Evolutionary conservation across 768 basidiomycete species (phyloP).

Genomic region (Butyriboletus loyo): DNA sequence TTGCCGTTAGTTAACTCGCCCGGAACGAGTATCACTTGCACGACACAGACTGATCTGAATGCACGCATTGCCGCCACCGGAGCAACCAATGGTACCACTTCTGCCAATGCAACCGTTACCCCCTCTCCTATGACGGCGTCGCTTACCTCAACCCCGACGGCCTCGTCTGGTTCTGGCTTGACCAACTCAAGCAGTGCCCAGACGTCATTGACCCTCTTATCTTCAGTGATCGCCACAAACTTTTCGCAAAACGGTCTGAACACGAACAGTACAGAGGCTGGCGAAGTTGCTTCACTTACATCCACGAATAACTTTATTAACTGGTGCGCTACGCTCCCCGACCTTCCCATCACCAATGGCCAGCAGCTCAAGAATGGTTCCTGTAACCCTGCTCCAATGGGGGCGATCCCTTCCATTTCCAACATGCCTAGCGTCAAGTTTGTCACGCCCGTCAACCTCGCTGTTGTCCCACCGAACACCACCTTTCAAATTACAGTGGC

Average conservation of each 20-base stretch:
- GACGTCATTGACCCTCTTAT: slow-evolving; percentile 37
- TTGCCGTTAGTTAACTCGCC: slow-evolving; percentile 48
- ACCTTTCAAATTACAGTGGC: slow-evolving; percentile 54
- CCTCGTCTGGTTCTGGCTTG: slow-evolving; percentile 7
- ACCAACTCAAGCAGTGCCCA: slow-evolving; percentile 22
- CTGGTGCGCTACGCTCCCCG: slow-evolving; percentile 48
- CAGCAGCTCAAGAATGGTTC: slow-evolving; percentile 48
- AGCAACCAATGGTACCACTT: slow-evolving; percentile 18
- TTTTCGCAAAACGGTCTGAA: slow-evolving; percentile 52
- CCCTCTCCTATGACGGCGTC: slow-evolving; percentile 11
- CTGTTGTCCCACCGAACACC: slow-evolving; percentile 40
- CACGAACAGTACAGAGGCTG: slow-evolving; percentile 29
- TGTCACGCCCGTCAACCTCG: slow-evolving; percentile 42
- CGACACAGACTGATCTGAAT: slow-evolving; percentile 44
- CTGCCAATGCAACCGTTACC: slow-evolving; percentile 16
- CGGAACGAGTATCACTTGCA: slow-evolving; percentile 53
- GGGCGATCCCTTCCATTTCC: slow-evolving; percentile 47
- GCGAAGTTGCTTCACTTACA: slow-evolving; percentile 55
- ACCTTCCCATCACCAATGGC: slow-evolving; percentile 61
- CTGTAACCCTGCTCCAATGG: slow-evolving; percentile 63
- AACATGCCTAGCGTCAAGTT: slow-evolving; percentile 60
- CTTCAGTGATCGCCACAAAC: slow-evolving; percentile 51
- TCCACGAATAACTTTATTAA: slow-evolving; percentile 78
- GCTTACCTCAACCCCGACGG: not conserved
- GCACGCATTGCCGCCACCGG: slow-evolving; percentile 44